Percentiles rank a stretch among this genome's conserved stretches.
Evolutionary conservation across 2,329 filamentous ascomycete species (phyloP).

Genomic region (Cordyceps sp.): DNA sequence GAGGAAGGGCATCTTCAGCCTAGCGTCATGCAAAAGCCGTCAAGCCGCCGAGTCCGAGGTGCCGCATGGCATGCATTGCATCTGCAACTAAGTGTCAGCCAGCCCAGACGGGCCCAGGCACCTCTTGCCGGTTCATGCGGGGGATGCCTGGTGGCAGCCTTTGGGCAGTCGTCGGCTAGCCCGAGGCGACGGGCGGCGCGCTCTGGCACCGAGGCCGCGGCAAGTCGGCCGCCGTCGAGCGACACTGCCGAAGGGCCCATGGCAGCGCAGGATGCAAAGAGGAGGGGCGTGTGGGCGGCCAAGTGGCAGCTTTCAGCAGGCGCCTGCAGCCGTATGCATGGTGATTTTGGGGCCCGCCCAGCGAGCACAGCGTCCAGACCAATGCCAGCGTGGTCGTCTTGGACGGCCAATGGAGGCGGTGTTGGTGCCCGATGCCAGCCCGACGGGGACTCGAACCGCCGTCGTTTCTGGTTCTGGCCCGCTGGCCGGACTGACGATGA

Average conservation of each 20-base stretch:
- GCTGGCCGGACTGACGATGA: neutral
- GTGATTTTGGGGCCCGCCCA: too few species aligned
- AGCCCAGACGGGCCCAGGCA: neutral
- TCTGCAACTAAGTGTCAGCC: constrained; percentile 3
- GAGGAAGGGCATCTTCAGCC: too few species aligned
- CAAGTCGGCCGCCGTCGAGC: too few species aligned
- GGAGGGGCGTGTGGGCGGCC: too few species aligned
- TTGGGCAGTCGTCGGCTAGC: too few species aligned
- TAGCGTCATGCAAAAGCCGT: too few species aligned
- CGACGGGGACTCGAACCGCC: neutral
- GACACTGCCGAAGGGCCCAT: too few species aligned
- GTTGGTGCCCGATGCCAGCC: constrained; percentile 3
- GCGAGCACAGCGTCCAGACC: neutral
- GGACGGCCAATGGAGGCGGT: neutral
- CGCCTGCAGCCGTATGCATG: too few species aligned
- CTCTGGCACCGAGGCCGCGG: too few species aligned
- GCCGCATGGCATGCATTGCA: constrained; percentile 9
- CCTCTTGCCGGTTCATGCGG: constrained; percentile 5
- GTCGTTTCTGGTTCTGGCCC: neutral
- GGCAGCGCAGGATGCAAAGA: too few species aligned
- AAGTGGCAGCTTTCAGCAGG: too few species aligned
- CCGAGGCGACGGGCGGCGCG: too few species aligned
- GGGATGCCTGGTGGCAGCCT: neutral
- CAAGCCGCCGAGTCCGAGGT: neutral
- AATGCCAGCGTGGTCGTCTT: neutral